Base-by-base conservation (phyloP, 202 grass and related monocot genomes). In the Panicum virgatum region DNA sequence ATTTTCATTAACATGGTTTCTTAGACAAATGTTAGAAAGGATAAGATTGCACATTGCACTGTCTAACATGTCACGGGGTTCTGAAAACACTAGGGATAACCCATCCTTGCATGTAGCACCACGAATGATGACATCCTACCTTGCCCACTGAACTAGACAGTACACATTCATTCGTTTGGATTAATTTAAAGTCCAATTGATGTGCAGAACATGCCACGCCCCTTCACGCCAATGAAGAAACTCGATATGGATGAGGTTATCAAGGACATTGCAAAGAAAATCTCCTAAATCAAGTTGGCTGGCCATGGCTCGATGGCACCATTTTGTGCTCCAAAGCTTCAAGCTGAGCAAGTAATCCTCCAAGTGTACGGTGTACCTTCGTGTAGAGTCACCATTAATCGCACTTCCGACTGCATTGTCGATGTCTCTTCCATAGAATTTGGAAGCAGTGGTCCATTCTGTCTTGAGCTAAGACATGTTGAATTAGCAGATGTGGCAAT, bases 241-340 rank as follows among this genome's bases (percentile, higher is more conserved):
- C 92, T 97, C 0, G 88, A 92, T 65, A 97, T 97, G 94, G 86
- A 97, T 66, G 62, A 89, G 69, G 85, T 97, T 8, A 86, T 94
- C 72, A 34, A 88, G 80, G 94, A 94, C 62, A 91, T 94, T 7
- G 80, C 77, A 32, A 92, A 94, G 57, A 91, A 92, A 69, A 83
- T 94, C 20, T 62, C 58, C 7, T 94, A 62, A 91, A 44, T 52
- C 54, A 40, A n/a, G 77, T 12, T 23, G 11, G 30, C 30, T 54
- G 42, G 42, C 52, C 7, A 14, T 83, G 15, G 39, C 72, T 15
- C 16, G 20, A 50, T 68, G 61, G 20, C 12, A 37, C 27, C 47
- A 27, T 83, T 48, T 60, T 88, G 67, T 72, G 56, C 19, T 84
- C 15, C 20, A 47, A 25, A 62, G 6, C 39, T 65, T 66, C 5